Evolutionary conservation across 2,329 filamentous ascomycete species (phyloP).

Genomic region (Hypoxylon sp.): DNA sequence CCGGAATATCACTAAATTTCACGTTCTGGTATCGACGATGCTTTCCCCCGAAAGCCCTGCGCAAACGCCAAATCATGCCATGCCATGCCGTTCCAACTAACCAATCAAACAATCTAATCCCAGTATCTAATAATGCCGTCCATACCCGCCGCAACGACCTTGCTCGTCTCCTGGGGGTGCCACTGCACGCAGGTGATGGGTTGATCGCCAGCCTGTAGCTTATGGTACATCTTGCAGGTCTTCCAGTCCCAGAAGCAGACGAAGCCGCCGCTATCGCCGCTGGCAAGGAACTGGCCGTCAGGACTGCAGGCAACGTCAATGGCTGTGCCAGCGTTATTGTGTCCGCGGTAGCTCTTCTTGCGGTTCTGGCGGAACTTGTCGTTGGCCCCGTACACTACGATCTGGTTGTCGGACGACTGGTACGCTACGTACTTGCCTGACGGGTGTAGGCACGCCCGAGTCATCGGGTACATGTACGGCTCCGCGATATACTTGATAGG

Average conservation of each 20-base stretch:
- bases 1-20: slow-evolving; percentile 25
- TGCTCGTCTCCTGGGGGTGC: slow-evolving; percentile 98
- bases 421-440: slow-evolving; percentile 94
- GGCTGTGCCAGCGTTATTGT: slow-evolving; percentile 94
- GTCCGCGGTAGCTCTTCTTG: slow-evolving; percentile 95
- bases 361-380: slow-evolving; percentile 98
- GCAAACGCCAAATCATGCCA: slow-evolving; percentile 37
- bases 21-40: slow-evolving; percentile 38
- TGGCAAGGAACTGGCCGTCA: slow-evolving; percentile 90
- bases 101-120: slow-evolving; percentile 70
- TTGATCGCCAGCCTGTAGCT: slow-evolving; percentile 86
- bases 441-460: slow-evolving; percentile 85
- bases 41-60: slow-evolving; percentile 20
- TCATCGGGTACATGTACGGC: slow-evolving; percentile 97
- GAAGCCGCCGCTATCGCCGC: slow-evolving; percentile 88
- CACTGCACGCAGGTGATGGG: slow-evolving; percentile 90
- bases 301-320: slow-evolving; percentile 90
- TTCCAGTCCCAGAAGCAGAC: slow-evolving; percentile 99
- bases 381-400: slow-evolving; percentile 92
- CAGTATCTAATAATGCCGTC: slow-evolving; percentile 92
- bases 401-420: slow-evolving; percentile 94
- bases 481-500: slow-evolving; percentile 99
- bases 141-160: slow-evolving; percentile 89
- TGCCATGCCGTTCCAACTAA: slow-evolving; percentile 15
- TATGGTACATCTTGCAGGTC: slow-evolving; percentile 99